These are phyloP conservation scores for Pythium sp. DNA, from an alignment of 352 stramenopile species.

Conservation along the genomic window DNA sequence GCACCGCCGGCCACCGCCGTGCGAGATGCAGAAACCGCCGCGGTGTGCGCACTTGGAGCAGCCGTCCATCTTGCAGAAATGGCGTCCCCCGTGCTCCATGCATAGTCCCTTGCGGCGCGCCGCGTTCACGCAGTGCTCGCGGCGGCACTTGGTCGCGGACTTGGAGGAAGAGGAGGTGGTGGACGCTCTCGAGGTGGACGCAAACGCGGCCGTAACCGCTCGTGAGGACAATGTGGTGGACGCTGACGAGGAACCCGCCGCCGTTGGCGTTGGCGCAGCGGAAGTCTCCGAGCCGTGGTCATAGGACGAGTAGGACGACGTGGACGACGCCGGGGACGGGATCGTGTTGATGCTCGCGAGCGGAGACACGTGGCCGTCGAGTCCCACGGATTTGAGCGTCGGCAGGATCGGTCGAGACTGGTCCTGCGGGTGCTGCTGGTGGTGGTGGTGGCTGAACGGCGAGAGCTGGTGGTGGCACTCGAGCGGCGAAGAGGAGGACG, in stretches of 20 bases:
- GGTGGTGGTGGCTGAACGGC: not conserved
- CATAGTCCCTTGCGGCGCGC: constrained; percentile 80
- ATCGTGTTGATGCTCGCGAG: constrained; percentile 1
- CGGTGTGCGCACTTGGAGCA: constrained; percentile 83
- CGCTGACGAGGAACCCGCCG: not conserved
- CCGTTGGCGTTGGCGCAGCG: not conserved
- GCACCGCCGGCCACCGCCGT: constrained; percentile 75
- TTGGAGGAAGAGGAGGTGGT: constrained; percentile 11
- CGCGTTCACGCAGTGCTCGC: constrained; percentile 63
- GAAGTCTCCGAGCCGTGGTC: constrained; percentile 9
- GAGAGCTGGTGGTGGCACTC: constrained; percentile 1
- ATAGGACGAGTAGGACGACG: constrained; percentile 19
- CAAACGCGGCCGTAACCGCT: not conserved
- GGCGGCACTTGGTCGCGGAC: constrained; percentile 43
- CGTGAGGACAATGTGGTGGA: not conserved
- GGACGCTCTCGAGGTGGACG: constrained; percentile 18
- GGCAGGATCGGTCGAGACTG: constrained; percentile 6
- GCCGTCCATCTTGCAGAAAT: constrained; percentile 84
- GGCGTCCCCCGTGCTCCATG: constrained; percentile 83
- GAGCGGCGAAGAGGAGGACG: not conserved
- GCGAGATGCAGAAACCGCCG: constrained; percentile 78
- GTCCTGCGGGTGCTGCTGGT: not conserved
- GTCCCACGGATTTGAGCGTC: constrained; percentile 8
- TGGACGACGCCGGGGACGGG: constrained; percentile 14
- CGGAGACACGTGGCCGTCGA: constrained; percentile 7